Evolutionary conservation across 1,284 basidiomycete species (phyloP).

Genomic region (Irpex sp.): DNA sequence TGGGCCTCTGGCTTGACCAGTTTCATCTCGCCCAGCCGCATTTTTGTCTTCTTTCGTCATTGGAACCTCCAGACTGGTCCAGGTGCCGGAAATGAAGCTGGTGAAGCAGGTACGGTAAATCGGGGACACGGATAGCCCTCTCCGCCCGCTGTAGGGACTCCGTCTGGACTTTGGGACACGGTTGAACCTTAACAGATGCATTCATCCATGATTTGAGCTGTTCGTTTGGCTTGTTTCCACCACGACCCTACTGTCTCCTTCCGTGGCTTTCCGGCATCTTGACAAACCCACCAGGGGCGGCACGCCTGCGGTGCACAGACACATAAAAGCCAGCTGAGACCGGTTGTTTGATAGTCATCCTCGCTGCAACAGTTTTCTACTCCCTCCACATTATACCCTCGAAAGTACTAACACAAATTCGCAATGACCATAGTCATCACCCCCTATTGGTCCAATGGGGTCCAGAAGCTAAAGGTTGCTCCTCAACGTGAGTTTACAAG

Average conservation of each 20-base stretch:
- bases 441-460: constrained; percentile 64
- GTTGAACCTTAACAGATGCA: neutral
- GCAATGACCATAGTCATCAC: constrained; percentile 64
- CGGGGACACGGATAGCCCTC: neutral
- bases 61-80: neutral
- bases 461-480: constrained; percentile 62
- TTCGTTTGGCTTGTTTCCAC: neutral
- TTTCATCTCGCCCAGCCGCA: neutral
- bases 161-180: neutral
- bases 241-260: neutral
- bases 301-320: neutral
- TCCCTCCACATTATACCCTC: constrained; percentile 1
- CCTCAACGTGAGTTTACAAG: constrained; percentile 45
- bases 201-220: neutral
- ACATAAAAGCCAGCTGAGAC: neutral
- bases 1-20: neutral
- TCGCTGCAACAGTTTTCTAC: neutral
- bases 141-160: neutral
- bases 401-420: neutral
- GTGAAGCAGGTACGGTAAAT: neutral
- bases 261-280: constrained; percentile 1
- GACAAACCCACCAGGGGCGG: neutral
- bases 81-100: neutral
- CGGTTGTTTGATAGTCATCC: neutral
- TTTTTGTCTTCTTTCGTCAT: neutral